These are phyloP conservation scores for Naganishia friedmannii DNA, from an alignment of 768 basidiomycete species.

Conservation along the genomic window DNA sequence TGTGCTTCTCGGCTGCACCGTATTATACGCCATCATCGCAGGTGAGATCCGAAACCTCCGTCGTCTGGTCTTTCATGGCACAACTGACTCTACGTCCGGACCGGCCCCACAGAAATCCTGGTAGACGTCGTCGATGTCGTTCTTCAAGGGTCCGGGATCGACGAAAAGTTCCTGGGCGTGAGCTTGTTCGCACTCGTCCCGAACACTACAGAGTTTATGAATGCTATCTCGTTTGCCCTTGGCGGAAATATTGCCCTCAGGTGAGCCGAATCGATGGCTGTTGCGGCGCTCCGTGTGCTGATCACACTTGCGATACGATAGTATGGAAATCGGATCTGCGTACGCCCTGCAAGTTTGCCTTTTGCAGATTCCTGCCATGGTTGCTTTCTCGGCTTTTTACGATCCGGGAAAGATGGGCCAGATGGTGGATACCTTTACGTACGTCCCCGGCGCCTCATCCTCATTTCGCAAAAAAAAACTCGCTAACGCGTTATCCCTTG, in stretches of 20 bases:
- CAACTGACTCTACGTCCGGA: not conserved
- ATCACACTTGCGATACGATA: no score
- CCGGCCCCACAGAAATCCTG: conserved; percentile 66
- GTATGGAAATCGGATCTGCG: conserved; percentile 99
- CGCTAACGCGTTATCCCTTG: not conserved
- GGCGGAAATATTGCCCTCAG: conserved; percentile 95
- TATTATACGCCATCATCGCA: conserved; percentile 89
- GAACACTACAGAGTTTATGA: conserved; percentile 99
- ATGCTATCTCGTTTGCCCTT: conserved; percentile 94
- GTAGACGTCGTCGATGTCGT: conserved; percentile 94
- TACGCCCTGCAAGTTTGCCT: conserved; percentile 98
- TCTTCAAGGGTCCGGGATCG: conserved; percentile 81
- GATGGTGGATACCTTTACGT: conserved; percentile 90
- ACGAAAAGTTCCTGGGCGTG: conserved; percentile 95
- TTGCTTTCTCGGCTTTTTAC: conserved; percentile 95
- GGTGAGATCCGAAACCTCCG: conserved; percentile 59
- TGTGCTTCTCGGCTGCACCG: conserved; percentile 83
- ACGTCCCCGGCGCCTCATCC: conserved; percentile 50
- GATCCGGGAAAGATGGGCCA: conserved; percentile 80
- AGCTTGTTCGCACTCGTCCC: conserved; percentile 96
- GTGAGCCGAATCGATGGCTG: conserved; percentile 54
- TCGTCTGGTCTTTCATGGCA: not conserved
- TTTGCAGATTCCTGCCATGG: conserved; percentile 97
- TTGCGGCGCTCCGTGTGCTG: no score
- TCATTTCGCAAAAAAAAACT: conserved; percentile 14